Conservation (phyloP, 192 early-diverging fungal species). For the Dispira simplex region DNA sequence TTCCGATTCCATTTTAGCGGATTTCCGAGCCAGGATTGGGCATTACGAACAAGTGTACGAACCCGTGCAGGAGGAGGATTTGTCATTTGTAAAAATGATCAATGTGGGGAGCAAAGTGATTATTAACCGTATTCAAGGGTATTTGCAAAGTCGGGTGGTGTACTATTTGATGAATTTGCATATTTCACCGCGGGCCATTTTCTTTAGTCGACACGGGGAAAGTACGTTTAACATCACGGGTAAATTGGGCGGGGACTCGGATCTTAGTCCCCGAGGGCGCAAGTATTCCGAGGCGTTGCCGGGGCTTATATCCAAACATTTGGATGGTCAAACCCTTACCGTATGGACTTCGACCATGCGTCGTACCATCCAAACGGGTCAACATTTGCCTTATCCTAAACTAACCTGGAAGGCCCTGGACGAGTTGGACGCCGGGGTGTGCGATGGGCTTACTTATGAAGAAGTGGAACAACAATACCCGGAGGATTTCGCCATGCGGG, state of each 20-base stretch:
- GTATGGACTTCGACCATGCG: conserved; percentile 96
- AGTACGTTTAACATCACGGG: conserved; percentile 84
- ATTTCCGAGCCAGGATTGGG: conserved; percentile 81
- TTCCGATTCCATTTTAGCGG: conserved; percentile 70
- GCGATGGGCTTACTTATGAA: conserved; percentile 98
- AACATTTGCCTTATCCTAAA: conserved; percentile 66
- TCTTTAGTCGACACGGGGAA: conserved; percentile 90
- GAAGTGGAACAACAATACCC: conserved; percentile 91
- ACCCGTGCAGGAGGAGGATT: conserved; percentile 55
- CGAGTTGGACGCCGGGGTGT: conserved; percentile 92
- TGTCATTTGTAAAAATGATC: conserved; percentile 87
- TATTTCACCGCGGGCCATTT: conserved; percentile 84
- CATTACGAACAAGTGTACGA: conserved; percentile 91
- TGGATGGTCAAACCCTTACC: conserved; percentile 61
- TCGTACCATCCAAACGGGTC: conserved; percentile 83
- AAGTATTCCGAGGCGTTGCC: conserved; percentile 79
- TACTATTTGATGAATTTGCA: conserved; percentile 99
- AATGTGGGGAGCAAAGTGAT: conserved; percentile 85
- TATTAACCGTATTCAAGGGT: conserved; percentile 90
- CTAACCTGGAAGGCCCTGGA: conserved; percentile 96
- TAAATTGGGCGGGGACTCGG: conserved; percentile 89
- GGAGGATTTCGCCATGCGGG: conserved; percentile 84
- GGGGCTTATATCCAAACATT: conserved; percentile 50
- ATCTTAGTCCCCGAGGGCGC: conserved; percentile 70
- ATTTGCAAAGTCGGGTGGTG: conserved; percentile 90